A percentile compares a stretch with the other conserved stretches of the same genome.
Conservation (phyloP, 176 grass and related monocot genomes). For the Phoenix dactylifera region DNA sequence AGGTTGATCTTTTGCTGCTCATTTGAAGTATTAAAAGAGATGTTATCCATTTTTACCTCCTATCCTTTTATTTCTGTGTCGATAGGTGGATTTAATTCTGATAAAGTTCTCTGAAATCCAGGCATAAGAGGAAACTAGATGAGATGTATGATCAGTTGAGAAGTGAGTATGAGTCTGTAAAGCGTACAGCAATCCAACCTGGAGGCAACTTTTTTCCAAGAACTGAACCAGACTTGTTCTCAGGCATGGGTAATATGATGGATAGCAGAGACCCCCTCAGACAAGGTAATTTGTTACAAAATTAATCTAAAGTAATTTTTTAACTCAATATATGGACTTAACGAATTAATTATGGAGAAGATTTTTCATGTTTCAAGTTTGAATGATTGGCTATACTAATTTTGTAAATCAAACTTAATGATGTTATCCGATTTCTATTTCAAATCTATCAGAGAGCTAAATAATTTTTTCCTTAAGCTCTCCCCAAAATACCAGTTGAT, state of each 20-base stretch:
- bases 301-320: no score
- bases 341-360: no score
- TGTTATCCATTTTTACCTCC: no score
- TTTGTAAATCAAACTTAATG: background rate
- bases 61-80: no score
- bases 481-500: slow-evolving; percentile 65
- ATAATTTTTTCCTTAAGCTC: slow-evolving; percentile 27
- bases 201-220: slow-evolving; percentile 52
- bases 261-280: slow-evolving; percentile 28
- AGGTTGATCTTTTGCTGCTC: slow-evolving; percentile 34
- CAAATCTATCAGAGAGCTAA: slow-evolving; percentile 6
- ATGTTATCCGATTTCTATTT: background rate
- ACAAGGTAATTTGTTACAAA: slow-evolving; percentile 35
- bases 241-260: slow-evolving; percentile 46
- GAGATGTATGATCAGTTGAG: slow-evolving; percentile 92
- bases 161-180: slow-evolving; percentile 57
- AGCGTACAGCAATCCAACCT: slow-evolving; percentile 67
- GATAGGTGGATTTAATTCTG: no score
- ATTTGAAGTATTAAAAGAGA: background rate
- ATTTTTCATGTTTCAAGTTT: background rate
- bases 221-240: slow-evolving; percentile 58
- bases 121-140: slow-evolving; percentile 92
- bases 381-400: background rate
- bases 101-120: slow-evolving; percentile 8
- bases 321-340: no score